phyloP scores from a whole-genome alignment of 1,139 yeast species.

The Schizosaccharomyces versatilis region DNA sequence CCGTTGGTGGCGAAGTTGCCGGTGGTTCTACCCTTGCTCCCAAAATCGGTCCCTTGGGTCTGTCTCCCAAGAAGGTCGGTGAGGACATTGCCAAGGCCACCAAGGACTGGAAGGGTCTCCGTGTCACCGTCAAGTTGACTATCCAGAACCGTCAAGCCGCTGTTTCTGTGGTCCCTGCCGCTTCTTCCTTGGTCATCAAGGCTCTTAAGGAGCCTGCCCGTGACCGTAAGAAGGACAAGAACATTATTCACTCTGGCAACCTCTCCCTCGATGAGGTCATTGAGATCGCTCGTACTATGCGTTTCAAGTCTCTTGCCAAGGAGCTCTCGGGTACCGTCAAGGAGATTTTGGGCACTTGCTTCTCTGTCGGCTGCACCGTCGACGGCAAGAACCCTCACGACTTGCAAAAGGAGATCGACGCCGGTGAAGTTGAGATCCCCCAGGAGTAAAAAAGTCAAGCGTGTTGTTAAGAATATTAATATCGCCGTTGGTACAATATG shows the following conservation, averaged over 20 bases:
- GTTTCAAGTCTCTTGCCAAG: conserved; percentile 94
- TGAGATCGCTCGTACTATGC: conserved; percentile 96
- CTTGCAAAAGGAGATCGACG: conserved; percentile 23
- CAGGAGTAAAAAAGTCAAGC: background rate
- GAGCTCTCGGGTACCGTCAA: conserved; percentile 87
- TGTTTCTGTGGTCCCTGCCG: conserved; percentile 98
- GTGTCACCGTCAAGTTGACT: conserved; percentile 94
- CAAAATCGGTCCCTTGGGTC: conserved; percentile 99
- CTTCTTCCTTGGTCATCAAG: conserved; percentile 94
- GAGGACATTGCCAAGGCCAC: conserved; percentile 99
- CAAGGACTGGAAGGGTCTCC: conserved; percentile 73
- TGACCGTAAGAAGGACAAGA: conserved; percentile 99
- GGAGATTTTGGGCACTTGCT: conserved; percentile 68
- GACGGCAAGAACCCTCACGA: conserved; percentile 99
- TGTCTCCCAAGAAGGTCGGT: conserved; percentile 99
- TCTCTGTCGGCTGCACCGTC: conserved; percentile 33
- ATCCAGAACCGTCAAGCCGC: conserved; percentile 99
- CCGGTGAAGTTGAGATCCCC: conserved; percentile 9
- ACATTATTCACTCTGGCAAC: conserved; percentile 98
- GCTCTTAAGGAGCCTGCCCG: conserved; percentile 99
- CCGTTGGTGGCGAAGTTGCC: conserved; percentile 99
- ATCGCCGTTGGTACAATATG: no score
- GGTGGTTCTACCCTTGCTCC: conserved; percentile 99
- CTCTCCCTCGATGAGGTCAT: conserved; percentile 88
- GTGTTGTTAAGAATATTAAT: no score